Evolutionary conservation across 805 yeast genomes (phyloP).

Genomic region (Grigorovia humatica): DNA sequence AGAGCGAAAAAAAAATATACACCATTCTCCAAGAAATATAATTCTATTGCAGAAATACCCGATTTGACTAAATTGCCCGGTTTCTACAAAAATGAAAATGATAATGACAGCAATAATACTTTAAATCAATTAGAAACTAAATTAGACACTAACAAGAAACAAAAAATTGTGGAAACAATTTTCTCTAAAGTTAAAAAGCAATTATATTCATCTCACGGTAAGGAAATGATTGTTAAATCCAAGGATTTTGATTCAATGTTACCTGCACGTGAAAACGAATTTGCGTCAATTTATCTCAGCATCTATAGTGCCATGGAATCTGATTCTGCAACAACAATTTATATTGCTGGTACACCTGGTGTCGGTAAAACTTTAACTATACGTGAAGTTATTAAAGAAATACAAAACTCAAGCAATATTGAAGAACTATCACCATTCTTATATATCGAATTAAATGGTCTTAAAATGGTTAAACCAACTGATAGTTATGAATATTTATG

Average conservation of each 20-base stretch:
- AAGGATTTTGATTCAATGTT: slow-evolving; percentile 37
- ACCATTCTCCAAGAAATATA: slow-evolving; percentile 20
- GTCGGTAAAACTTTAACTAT: slow-evolving; percentile 95
- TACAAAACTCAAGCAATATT: slow-evolving; percentile 35
- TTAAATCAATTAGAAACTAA: slow-evolving; percentile 19
- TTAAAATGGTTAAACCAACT: slow-evolving; percentile 70
- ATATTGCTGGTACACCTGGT: slow-evolving; percentile 96
- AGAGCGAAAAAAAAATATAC: slow-evolving; percentile 25
- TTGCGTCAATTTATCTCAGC: slow-evolving; percentile 53
- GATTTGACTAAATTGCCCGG: slow-evolving; percentile 22
- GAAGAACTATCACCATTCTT: slow-evolving; percentile 43
- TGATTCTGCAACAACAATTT: slow-evolving; percentile 71
- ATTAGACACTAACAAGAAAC: slow-evolving; percentile 31
- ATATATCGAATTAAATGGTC: slow-evolving; percentile 82
- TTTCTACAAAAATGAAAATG: slow-evolving; percentile 16
- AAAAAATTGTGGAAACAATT: slow-evolving; percentile 28
- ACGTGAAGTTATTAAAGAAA: slow-evolving; percentile 68
- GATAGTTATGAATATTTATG: slow-evolving; percentile 76
- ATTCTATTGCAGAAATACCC: slow-evolving; percentile 22
- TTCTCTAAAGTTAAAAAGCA: slow-evolving; percentile 28
- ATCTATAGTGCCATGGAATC: slow-evolving; percentile 63
- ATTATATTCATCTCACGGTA: slow-evolving; percentile 36
- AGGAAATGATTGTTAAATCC: slow-evolving; percentile 30
- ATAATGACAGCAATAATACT: slow-evolving; percentile 4
- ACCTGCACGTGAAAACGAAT: slow-evolving; percentile 85